Evolutionary conservation across 148 eudicot species (phyloP).

Genomic region (Silene latifolia): DNA sequence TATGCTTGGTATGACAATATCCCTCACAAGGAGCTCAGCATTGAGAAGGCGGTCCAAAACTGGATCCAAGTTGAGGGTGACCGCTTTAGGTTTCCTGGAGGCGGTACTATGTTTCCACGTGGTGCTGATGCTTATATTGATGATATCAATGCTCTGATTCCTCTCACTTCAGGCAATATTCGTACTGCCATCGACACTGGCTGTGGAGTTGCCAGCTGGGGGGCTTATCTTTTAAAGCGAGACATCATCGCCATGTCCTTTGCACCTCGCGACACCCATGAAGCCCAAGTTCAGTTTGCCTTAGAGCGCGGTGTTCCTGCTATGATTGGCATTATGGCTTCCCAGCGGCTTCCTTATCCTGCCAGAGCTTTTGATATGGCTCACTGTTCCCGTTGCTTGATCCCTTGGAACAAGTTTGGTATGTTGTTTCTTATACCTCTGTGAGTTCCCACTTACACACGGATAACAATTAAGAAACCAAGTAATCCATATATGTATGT

Average conservation of each 20-base stretch:
- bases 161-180: constrained; percentile 58
- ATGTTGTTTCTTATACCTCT: constrained; percentile 8
- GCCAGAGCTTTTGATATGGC: constrained; percentile 97
- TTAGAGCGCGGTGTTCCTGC: constrained; percentile 98
- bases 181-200: constrained; percentile 93
- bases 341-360: constrained; percentile 85
- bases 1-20: constrained; percentile 87
- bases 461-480: too few species aligned
- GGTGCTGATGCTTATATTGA: constrained; percentile 95
- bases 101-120: constrained; percentile 93
- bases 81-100: constrained; percentile 85
- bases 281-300: constrained; percentile 96
- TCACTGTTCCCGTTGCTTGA: constrained; percentile 94
- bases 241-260: constrained; percentile 83
- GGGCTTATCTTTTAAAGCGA: constrained; percentile 81
- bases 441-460: too few species aligned
- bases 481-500: not conserved
- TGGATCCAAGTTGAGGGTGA: constrained; percentile 97
- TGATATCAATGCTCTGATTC: constrained; percentile 70
- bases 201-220: constrained; percentile 98
- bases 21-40: constrained; percentile 91
- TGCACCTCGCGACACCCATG: constrained; percentile 96
- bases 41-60: constrained; percentile 92
- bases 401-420: constrained; percentile 79
- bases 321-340: constrained; percentile 81